Base-by-base conservation (phyloP, 495 filamentous ascomycete species). In the Tuber umbilicatum region DNA sequence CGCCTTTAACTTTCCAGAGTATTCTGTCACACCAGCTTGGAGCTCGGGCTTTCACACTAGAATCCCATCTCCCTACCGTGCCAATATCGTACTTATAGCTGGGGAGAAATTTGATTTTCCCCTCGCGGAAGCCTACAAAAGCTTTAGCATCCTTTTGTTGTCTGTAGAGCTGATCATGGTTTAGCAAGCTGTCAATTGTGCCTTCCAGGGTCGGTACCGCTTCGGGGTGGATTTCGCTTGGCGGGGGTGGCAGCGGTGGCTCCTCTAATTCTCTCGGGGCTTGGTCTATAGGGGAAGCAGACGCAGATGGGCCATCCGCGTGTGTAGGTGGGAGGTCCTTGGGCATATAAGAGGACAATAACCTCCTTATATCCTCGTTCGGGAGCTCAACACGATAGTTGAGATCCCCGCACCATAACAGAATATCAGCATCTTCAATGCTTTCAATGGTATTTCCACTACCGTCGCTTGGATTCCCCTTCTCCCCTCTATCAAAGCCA, bases 11-110 rank as follows among this genome's bases (percentile, higher is more conserved):
- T 70, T 86, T 88, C 50, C 90, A 99, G 0, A 99, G 84, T 68
- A 99, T 94, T n/a, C 96, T 90, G 83, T 99, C 96, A 82, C 96
- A 99, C 94, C 94, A 99, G 82, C 93, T 97, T 6, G 96, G 96
- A 21, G 91, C 91, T 70, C 96, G 87, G 70, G 90, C 89, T 86
- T 98, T 99, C 79, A 97, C 96, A 75, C 93, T 97, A 0, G 93
- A 92, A 84, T 99, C 96, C 82, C 97, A 98, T 74, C 91, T 87
- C 5, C 92, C 92, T 73, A 97, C 90, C 50, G 91, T 97, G n/a
- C 96, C 96, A 50, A 95, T 87, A 80, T 99, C 96, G 78, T 98
- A 99, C 83, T 96, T 96, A 81, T 96, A 99, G 0, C 94, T 96
- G 19, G 96, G 96, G 41, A 97, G 81, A 81, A 98, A 99, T 10